Evolutionary conservation across 441 rosid genomes (phyloP), one percentile per base, ranked within the genome.

Genomic region (Populus hybrid): DNA sequence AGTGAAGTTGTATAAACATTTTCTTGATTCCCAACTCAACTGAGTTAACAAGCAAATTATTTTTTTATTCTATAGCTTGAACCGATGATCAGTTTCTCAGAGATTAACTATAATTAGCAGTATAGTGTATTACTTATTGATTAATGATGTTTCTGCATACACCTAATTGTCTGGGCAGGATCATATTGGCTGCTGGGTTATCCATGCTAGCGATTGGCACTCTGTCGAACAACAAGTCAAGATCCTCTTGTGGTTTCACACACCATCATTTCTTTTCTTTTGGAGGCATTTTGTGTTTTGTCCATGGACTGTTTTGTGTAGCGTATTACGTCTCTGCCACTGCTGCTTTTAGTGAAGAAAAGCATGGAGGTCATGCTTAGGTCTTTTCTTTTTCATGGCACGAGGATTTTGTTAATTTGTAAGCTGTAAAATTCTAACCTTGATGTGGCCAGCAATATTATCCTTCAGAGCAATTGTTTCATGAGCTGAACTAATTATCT

Each of bases 231-330:
- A 79, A 86, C 78, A 94, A 91, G 83, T 90, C 95, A 70, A 90
- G 86, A 81, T 83, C 83, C 32, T 92, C 98, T 20, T 94, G 98
- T 77, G 98, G 99, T 24, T 85, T 91, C 86, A 75, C 93, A 80
- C 93, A 95, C 84, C 99, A 89, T 74, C 97, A 90, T 86, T 89
- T 88, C 75, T 87, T 95, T 35, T 90, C 97, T 3, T 88, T 90
- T 35, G 98, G 99, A 85, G 97, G 98, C 76, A 89, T 92, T 81
- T 63, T 84, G 71, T 94, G 97, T 80, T 94, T 94, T 83, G 90
- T 91, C 28, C 99, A 95, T 76, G 97, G 85, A 14, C 90, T 95
- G 67, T 94, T 92, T 69, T 83, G 88, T 75, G 90, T 93, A 28
- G 97, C 92, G 18, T 92, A 88, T 82, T 92, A 92, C 84, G 94